phyloP scores from a whole-genome alignment of 2,329 filamentous ascomycete genomes.

The Colletotrichum sp. region DNA sequence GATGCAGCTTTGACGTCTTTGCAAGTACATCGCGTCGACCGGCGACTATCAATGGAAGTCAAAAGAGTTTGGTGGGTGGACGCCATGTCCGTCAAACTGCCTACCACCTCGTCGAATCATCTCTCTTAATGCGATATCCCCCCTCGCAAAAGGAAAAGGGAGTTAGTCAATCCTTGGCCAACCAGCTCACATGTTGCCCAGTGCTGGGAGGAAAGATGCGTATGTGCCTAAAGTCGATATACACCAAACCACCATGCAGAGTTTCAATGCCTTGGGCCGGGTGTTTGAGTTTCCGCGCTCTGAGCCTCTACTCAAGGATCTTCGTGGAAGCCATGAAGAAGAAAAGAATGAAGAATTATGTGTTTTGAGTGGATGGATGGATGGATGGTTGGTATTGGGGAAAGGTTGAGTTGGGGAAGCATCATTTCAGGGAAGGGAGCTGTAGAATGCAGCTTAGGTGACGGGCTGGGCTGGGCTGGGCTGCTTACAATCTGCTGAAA shows the following conservation, averaged over 20 bases:
- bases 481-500: not conserved
- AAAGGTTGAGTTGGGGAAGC: not conserved
- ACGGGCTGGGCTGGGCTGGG: not conserved
- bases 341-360: not conserved
- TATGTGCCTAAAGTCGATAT: not conserved
- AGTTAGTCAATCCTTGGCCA: not conserved
- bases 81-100: not conserved
- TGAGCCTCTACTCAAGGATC: not conserved
- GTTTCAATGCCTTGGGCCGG: slow-evolving; percentile 20
- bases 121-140: not conserved
- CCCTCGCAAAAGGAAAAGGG: not conserved
- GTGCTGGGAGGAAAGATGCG: not conserved
- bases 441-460: not conserved
- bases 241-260: not conserved
- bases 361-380: not conserved
- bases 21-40: not conserved
- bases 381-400: not conserved
- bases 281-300: slow-evolving; percentile 18
- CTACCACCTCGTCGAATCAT: not conserved
- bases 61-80: not conserved
- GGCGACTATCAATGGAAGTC: not conserved
- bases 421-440: not conserved
- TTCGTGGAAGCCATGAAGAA: not conserved
- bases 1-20: not conserved
- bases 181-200: not conserved